Evolutionary conservation across 108 stramenopile species (phyloP), one percentile per base, ranked within the genome.

Genomic region (Poteriospumella lacustris): DNA sequence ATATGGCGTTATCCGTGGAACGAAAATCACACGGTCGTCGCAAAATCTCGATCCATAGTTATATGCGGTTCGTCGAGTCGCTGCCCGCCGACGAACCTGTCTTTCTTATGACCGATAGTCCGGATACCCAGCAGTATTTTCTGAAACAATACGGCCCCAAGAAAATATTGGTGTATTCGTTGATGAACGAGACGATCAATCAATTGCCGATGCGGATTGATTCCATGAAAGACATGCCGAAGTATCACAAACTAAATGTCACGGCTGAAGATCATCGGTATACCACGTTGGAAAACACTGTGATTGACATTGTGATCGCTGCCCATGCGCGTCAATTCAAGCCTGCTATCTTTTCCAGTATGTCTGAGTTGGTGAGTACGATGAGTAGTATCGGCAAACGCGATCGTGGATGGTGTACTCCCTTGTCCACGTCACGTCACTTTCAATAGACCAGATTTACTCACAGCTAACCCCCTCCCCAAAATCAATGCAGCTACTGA

Each of bases 101-200:
- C 15, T 64, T 64, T 33, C 24, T 64, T 12, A 5, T 64, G 12
- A 64, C 60, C 28, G 60, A 64, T 64, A 64, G 36, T 64, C 60
- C 60, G 9, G 36, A 9, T 31, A 64, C 60, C 9, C 60, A 64
- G 31, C 33, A 64, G 3, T 64, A 31, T 31, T 64, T 64, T 64
- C 31, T 64, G 31, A 5, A 19, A 24, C 28, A 3, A 3, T 64
- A 12, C 36, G 47, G 47, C 9, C 9, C 28, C 9, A 64, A 9
- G 33, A 64, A 33, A 64, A 64, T 64, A 64, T 24, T 64, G 31
- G 31, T 33, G 3, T 64, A 64, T 64, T 26, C 28, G 31, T 34
- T 5, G 36, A 64, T 64, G 15, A 52, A 52, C 19, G 31, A 5
- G 9, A 9, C 60, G 5, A 64, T 64, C 31, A 33, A 64, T 31